Conservation (phyloP, 192 early-diverging fungal genomes). For the Coemansia aciculifera region DNA sequence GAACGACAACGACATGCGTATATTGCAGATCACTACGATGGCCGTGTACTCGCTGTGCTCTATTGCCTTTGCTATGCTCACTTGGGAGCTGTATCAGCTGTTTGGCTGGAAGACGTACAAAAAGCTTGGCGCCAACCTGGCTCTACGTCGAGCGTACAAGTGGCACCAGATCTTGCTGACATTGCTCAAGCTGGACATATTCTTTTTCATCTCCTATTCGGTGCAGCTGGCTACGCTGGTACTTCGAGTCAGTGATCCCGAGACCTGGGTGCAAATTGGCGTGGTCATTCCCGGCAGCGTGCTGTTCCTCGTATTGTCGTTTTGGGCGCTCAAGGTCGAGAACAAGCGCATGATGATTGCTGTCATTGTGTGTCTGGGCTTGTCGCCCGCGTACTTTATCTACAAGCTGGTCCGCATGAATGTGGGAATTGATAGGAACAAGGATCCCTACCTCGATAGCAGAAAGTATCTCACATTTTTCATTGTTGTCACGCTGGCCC, state of each 20-base stretch:
- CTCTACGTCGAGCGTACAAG: conserved; percentile 73
- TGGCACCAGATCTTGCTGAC: conserved; percentile 80
- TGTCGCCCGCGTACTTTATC: conserved; percentile 57
- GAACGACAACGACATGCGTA: conserved; percentile 56
- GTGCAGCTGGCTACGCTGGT: conserved; percentile 71
- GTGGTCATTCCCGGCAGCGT: conserved; percentile 59
- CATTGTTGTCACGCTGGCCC: conserved; percentile 52
- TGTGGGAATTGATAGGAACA: conserved; percentile 44
- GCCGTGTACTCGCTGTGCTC: conserved; percentile 55
- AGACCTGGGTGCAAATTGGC: conserved; percentile 59
- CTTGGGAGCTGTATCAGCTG: conserved; percentile 68
- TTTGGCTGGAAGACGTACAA: conserved; percentile 85
- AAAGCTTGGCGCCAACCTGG: conserved; percentile 77
- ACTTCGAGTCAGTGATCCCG: conserved; percentile 56
- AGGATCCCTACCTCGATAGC: conserved; percentile 55
- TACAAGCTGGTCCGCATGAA: conserved; percentile 60
- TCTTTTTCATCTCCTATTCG: conserved; percentile 78
- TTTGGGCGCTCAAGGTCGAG: conserved; percentile 57
- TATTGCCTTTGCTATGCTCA: conserved; percentile 51
- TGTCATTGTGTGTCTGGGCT: conserved; percentile 49
- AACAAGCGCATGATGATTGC: conserved; percentile 49
- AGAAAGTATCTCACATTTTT: conserved; percentile 58
- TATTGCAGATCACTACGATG: conserved; percentile 53
- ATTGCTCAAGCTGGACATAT: conserved; percentile 78
- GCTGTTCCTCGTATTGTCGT: conserved; percentile 52